Evolutionary conservation across 1,284 basidiomycete species (phyloP).

Genomic region (Chondrostereum purpureum): DNA sequence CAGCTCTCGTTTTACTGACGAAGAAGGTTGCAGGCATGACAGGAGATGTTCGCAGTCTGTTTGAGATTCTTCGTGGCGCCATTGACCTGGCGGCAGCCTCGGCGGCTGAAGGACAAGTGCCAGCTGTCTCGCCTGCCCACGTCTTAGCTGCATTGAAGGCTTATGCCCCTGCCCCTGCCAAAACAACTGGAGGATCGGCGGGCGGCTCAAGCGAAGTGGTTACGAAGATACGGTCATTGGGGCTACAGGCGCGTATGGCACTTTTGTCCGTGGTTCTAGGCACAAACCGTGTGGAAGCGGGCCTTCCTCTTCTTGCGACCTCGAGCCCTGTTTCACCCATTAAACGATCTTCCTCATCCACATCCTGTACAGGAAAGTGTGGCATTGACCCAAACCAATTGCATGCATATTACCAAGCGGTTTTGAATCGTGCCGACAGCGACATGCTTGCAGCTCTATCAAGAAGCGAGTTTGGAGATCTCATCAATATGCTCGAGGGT

Average conservation of each 20-base stretch:
- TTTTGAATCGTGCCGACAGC: slow-evolving; percentile 49
- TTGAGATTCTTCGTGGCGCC: slow-evolving; percentile 71
- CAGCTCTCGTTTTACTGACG: slow-evolving; percentile 59
- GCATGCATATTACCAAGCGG: slow-evolving; percentile 53
- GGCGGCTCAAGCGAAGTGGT: slow-evolving; percentile 54
- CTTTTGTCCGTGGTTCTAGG: slow-evolving; percentile 60
- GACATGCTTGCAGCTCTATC: slow-evolving; percentile 58
- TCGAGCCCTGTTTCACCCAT: slow-evolving; percentile 36
- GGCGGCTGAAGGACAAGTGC: slow-evolving; percentile 33
- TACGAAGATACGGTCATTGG: slow-evolving; percentile 56
- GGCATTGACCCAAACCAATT: slow-evolving; percentile 53
- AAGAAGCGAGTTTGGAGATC: slow-evolving; percentile 68
- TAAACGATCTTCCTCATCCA: slow-evolving; percentile 42
- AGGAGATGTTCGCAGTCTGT: slow-evolving; percentile 69
- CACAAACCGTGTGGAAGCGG: slow-evolving; percentile 50
- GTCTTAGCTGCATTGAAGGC: slow-evolving; percentile 65
- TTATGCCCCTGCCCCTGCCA: slow-evolving; percentile 45
- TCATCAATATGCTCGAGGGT: slow-evolving; percentile 66
- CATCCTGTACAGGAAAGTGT: slow-evolving; percentile 19
- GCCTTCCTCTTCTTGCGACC: slow-evolving; percentile 41
- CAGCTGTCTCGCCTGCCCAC: slow-evolving; percentile 53
- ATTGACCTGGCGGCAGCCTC: slow-evolving; percentile 57
- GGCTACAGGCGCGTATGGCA: slow-evolving; percentile 65
- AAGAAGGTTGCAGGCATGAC: slow-evolving; percentile 75
- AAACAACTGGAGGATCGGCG: slow-evolving; percentile 17